phyloP scores from a whole-genome alignment of 1,139 yeast species.

The Saccharomyces hybrid region DNA sequence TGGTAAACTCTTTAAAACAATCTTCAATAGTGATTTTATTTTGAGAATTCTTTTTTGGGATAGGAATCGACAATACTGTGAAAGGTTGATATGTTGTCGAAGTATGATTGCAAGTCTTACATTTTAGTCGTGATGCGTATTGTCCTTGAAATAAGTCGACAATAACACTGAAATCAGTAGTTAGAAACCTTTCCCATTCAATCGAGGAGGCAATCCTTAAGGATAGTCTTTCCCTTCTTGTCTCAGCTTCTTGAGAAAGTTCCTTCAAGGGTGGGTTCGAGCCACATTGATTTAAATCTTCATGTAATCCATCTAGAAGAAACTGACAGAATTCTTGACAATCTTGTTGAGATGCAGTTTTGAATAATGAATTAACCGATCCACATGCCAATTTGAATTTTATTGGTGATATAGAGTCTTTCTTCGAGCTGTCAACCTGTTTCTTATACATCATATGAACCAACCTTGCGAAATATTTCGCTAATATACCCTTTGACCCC shows the following conservation, averaged over 20 bases:
- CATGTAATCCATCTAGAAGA: conserved; percentile 77
- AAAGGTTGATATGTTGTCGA: conserved; percentile 86
- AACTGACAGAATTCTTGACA: conserved; percentile 86
- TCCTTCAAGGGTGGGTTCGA: conserved; percentile 46
- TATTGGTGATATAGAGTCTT: conserved; percentile 33
- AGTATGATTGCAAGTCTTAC: conserved; percentile 67
- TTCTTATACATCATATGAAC: conserved; percentile 47
- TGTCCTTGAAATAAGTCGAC: conserved; percentile 91
- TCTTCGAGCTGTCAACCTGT: conserved; percentile 14
- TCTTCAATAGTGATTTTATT: conserved; percentile 37
- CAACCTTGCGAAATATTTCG: conserved; percentile 63
- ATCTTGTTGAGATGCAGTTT: conserved; percentile 83
- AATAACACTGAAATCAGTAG: conserved; percentile 75
- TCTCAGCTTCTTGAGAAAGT: conserved; percentile 70
- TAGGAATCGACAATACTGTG: conserved; percentile 67
- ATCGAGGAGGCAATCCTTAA: conserved; percentile 81
- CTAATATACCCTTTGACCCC: conserved; percentile 79
- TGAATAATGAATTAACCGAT: conserved; percentile 60
- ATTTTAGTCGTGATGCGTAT: conserved; percentile 69
- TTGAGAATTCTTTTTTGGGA: conserved; percentile 37
- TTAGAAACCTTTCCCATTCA: conserved; percentile 90
- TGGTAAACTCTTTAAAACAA: conserved; percentile 66
- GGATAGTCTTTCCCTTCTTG: conserved; percentile 63
- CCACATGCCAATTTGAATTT: conserved; percentile 62
- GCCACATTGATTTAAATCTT: conserved; percentile 72